phyloP scores from a whole-genome alignment of 1,284 basidiomycete genomes.

The Rhizopogon parksii region DNA sequence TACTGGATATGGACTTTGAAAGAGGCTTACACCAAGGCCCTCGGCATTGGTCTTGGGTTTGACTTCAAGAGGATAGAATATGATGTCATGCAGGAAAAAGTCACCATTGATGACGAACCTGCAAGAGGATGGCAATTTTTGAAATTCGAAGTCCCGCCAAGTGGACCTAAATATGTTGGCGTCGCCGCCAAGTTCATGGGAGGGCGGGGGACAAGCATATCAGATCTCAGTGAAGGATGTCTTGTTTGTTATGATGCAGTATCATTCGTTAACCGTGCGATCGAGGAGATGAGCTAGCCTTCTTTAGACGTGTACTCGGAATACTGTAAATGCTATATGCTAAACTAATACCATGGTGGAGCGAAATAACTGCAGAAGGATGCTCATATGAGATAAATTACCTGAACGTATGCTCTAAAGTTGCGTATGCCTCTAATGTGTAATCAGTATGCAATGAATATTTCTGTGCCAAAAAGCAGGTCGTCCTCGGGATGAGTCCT shows the following conservation, averaged over 20 bases:
- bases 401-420: background rate
- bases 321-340: slow-evolving; percentile 13
- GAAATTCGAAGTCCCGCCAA: slow-evolving; percentile 45
- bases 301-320: slow-evolving; percentile 11
- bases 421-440: background rate
- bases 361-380: background rate
- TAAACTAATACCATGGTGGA: slow-evolving; percentile 2
- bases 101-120: slow-evolving; percentile 52
- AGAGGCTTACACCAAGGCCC: slow-evolving; percentile 81
- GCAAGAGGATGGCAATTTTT: slow-evolving; percentile 61
- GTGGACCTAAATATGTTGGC: slow-evolving; percentile 50
- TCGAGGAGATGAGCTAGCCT: slow-evolving; percentile 32
- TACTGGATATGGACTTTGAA: slow-evolving; percentile 83
- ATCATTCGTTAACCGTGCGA: slow-evolving; percentile 40
- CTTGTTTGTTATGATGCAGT: slow-evolving; percentile 38
- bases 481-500: slow-evolving; percentile 25
- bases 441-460: slow-evolving; percentile 35
- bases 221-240: slow-evolving; percentile 32
- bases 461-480: slow-evolving; percentile 31
- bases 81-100: slow-evolving; percentile 40
- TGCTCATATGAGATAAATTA: background rate
- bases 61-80: slow-evolving; percentile 71
- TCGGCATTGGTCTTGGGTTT: slow-evolving; percentile 75
- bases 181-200: slow-evolving; percentile 53
- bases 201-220: slow-evolving; percentile 22